phyloP scores from a whole-genome alignment of 2,329 filamentous ascomycete genomes.

The Fusarium torreyae region DNA sequence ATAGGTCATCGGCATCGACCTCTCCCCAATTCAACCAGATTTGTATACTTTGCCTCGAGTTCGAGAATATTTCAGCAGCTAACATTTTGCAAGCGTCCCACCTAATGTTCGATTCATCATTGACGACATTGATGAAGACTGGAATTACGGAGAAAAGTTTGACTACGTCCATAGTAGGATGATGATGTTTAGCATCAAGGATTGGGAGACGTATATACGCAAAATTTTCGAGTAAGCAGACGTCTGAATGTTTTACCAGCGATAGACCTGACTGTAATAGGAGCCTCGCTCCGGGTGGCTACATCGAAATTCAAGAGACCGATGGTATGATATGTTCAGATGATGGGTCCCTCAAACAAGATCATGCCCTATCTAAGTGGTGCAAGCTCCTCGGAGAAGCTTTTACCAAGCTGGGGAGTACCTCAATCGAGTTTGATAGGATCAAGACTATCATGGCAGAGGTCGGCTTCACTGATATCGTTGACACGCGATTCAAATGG shows the following conservation, averaged over 20 bases:
- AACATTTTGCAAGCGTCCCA: not conserved
- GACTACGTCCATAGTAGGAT: conserved; percentile 17
- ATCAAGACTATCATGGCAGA: conserved; percentile 21
- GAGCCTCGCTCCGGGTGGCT: conserved; percentile 3
- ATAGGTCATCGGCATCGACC: not conserved
- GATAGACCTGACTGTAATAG: not conserved
- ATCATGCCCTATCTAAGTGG: conserved; percentile 10
- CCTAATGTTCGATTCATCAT: conserved; percentile 3
- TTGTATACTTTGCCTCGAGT: not conserved
- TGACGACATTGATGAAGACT: conserved; percentile 7
- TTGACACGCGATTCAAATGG: conserved; percentile 19
- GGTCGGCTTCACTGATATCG: conserved; percentile 2
- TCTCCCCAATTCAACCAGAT: conserved; percentile 6
- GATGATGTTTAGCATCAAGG: not conserved
- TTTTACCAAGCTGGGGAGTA: conserved; percentile 2
- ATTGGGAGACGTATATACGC: conserved; percentile 5
- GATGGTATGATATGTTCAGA: not conserved
- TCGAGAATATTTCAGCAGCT: not conserved
- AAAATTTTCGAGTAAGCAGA: conserved; percentile 13
- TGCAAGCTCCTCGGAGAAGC: conserved; percentile 2
- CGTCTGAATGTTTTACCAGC: fast-evolving
- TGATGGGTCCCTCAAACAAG: not conserved
- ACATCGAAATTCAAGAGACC: conserved; percentile 15
- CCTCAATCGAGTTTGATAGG: not conserved
- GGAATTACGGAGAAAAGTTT: not conserved